Conservation (phyloP, 768 basidiomycete species). For the Multifurca ochricompacta region DNA sequence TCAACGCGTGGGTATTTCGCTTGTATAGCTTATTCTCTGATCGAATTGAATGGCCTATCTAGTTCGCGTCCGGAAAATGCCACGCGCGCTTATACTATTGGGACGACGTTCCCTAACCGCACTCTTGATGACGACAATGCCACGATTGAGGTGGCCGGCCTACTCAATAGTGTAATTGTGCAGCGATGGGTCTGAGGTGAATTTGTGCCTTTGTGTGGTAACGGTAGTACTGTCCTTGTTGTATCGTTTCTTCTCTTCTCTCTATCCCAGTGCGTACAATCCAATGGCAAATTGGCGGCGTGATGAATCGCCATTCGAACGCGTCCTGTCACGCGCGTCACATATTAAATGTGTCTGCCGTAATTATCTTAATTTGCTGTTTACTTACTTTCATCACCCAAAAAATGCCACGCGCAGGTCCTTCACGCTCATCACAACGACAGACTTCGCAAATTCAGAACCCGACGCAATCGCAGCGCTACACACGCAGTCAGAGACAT, state of each 20-base stretch:
- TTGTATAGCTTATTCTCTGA: neutral
- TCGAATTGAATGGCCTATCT: neutral
- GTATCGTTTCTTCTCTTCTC: neutral
- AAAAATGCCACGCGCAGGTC: slow-evolving; percentile 30
- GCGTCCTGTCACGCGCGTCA: neutral
- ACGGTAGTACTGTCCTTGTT: neutral
- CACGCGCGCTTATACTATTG: slow-evolving; percentile 16
- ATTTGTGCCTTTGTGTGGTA: neutral
- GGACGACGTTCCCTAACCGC: slow-evolving; percentile 22
- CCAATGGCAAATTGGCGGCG: too few species aligned
- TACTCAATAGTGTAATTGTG: slow-evolving; percentile 19
- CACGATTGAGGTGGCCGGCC: slow-evolving; percentile 19
- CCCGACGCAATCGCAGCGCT: slow-evolving; percentile 24
- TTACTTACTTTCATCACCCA: too few species aligned
- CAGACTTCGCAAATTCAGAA: slow-evolving; percentile 25
- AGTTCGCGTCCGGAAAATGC: slow-evolving; percentile 20
- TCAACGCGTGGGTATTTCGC: slow-evolving; percentile 69
- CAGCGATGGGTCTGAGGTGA: slow-evolving; percentile 18
- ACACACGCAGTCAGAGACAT: slow-evolving; percentile 4
- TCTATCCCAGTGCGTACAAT: neutral
- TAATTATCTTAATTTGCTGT: neutral
- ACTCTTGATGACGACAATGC: slow-evolving; percentile 13
- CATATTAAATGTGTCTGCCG: neutral
- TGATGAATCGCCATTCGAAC: too few species aligned
- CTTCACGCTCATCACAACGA: slow-evolving; percentile 36